Conservation (phyloP, 192 early-diverging fungal species). For the Allomyces arbusculus region DNA sequence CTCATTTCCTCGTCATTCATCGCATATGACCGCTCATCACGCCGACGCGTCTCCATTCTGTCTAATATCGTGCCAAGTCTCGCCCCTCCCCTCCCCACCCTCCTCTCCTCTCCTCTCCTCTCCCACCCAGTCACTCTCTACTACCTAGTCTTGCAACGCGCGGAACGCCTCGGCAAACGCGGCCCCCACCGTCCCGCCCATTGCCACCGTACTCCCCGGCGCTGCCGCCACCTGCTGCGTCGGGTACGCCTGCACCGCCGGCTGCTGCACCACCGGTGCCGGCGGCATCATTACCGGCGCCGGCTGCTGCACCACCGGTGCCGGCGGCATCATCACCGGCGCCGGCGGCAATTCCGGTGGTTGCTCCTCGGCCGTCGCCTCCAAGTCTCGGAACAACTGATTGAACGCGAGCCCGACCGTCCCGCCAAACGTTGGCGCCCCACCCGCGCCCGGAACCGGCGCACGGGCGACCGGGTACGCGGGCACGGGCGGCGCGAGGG, state of each 20-base stretch:
- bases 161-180: not conserved
- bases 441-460: too few relatives aligned
- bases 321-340: not conserved
- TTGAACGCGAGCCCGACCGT: not conserved
- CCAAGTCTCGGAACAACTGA: not conserved
- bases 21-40: too few relatives aligned
- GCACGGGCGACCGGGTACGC: too few relatives aligned
- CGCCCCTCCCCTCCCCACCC: too few relatives aligned
- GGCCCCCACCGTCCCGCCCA: not conserved
- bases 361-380: not conserved
- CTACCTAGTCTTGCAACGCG: not conserved
- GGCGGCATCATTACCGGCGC: not conserved
- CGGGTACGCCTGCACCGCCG: not conserved
- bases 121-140: too few relatives aligned
- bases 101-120: too few relatives aligned
- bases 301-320: not conserved
- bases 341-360: too few relatives aligned
- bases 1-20: too few relatives aligned
- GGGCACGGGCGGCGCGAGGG: too few relatives aligned
- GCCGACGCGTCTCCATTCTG: too few relatives aligned
- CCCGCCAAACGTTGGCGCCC: not conserved
- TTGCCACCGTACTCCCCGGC: not conserved
- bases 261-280: not conserved
- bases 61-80: too few relatives aligned
- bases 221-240: not conserved